phyloP scores from a whole-genome alignment of 2,329 filamentous ascomycete species.

The Neophaeococcomyces aloes region DNA sequence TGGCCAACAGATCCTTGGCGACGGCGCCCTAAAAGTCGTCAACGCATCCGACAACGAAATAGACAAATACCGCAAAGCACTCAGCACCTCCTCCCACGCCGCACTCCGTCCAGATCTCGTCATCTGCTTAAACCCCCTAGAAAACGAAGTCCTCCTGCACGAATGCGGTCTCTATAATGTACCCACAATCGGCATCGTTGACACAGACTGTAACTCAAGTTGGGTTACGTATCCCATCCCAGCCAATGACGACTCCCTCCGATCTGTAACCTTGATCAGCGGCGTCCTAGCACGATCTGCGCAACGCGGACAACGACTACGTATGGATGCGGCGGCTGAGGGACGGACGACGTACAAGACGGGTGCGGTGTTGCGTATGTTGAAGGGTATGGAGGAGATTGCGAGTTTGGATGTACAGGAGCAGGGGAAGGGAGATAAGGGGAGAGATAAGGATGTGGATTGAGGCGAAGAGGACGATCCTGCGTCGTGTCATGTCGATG shows the following conservation, averaged over 20 bases:
- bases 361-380: slow-evolving; percentile 20
- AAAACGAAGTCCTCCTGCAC: slow-evolving; percentile 82
- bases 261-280: slow-evolving; percentile 69
- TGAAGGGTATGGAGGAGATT: slow-evolving; percentile 12
- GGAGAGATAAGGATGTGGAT: too few relatives aligned
- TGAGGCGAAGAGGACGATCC: too few relatives aligned
- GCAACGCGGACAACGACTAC: slow-evolving; percentile 59
- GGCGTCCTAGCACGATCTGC: slow-evolving; percentile 79
- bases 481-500: too few relatives aligned
- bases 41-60: slow-evolving; percentile 60
- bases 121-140: slow-evolving; percentile 80
- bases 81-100: slow-evolving; percentile 51
- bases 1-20: slow-evolving; percentile 72
- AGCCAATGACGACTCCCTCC: slow-evolving; percentile 90
- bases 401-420: slow-evolving; percentile 15
- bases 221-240: slow-evolving; percentile 96
- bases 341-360: slow-evolving; percentile 52
- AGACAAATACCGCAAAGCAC: slow-evolving; percentile 47
- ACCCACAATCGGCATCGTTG: slow-evolving; percentile 87
- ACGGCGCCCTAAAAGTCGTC: slow-evolving; percentile 61
- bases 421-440: neutral
- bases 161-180: slow-evolving; percentile 83
- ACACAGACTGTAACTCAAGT: slow-evolving; percentile 84
- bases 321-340: slow-evolving; percentile 50
- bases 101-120: slow-evolving; percentile 80